phyloP scores from a whole-genome alignment of 2,329 filamentous ascomycete species.

The Diaporthe ampelina region DNA sequence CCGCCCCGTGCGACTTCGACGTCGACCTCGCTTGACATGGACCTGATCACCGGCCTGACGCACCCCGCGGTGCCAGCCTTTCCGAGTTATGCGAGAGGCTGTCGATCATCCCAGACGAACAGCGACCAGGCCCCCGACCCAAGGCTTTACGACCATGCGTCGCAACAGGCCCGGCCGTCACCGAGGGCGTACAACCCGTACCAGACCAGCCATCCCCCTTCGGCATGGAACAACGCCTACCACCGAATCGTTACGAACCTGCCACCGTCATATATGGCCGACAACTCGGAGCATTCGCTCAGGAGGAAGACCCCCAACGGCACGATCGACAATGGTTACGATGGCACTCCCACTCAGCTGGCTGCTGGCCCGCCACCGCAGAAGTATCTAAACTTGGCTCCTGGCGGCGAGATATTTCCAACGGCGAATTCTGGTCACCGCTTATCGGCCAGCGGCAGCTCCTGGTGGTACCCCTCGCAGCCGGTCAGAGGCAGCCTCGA shows the following conservation, averaged over 20 bases:
- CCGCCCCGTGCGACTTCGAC: constrained; percentile 9
- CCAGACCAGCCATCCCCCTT: constrained; percentile 48
- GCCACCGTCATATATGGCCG: constrained; percentile 42
- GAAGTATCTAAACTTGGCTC: constrained; percentile 86
- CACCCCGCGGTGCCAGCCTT: constrained; percentile 33
- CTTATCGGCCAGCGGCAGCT: constrained; percentile 38
- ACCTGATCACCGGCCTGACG: constrained; percentile 39
- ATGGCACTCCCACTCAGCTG: constrained; percentile 83
- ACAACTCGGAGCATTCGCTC: constrained; percentile 79
- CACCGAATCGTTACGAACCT: constrained; percentile 39
- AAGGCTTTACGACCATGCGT: constrained; percentile 32
- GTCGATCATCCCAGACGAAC: constrained; percentile 14
- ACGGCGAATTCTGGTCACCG: constrained; percentile 44
- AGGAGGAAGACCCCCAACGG: constrained; percentile 94
- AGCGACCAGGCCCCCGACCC: constrained; percentile 24
- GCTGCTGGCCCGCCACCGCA: constrained; percentile 80
- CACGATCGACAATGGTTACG: constrained; percentile 92
- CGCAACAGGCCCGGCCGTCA: constrained; percentile 35
- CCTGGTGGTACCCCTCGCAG: constrained; percentile 45
- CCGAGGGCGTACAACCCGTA: constrained; percentile 48
- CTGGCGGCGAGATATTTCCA: constrained; percentile 55
- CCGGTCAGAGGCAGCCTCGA: constrained; percentile 27
- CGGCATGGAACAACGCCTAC: constrained; percentile 36
- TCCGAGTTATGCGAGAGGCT: constrained; percentile 33
- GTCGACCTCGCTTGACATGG: constrained; percentile 29